phyloP scores from a whole-genome alignment of 2,329 filamentous ascomycete genomes.

The Pseudogymnoascus sp. region DNA sequence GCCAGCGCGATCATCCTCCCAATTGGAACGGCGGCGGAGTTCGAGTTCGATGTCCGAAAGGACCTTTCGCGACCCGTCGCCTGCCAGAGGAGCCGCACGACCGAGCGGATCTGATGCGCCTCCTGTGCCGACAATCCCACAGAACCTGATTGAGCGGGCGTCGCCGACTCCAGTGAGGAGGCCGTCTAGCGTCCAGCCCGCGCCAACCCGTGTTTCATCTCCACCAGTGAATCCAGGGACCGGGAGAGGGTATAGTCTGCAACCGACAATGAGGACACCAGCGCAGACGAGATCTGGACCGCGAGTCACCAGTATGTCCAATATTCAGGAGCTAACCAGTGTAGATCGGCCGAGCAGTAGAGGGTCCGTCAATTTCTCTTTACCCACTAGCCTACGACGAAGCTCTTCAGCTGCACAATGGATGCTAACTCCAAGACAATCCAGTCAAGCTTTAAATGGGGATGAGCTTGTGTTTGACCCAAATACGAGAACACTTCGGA shows the following conservation, averaged over 20 bases:
- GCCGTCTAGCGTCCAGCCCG: constrained; percentile 32
- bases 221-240: constrained; percentile 22
- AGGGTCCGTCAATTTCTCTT: constrained; percentile 45
- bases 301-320: constrained; percentile 17
- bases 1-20: constrained; percentile 31
- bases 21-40: constrained; percentile 59
- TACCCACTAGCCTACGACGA: constrained; percentile 34
- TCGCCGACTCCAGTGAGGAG: constrained; percentile 20
- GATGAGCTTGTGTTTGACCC: constrained; percentile 52
- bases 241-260: constrained; percentile 25
- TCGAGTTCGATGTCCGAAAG: constrained; percentile 79
- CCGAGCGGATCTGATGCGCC: constrained; percentile 44
- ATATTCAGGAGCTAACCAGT: constrained; percentile 33
- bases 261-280: constrained; percentile 18
- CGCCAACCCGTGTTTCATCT: constrained; percentile 23
- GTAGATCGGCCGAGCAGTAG: constrained; percentile 34
- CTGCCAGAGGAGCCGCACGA: constrained; percentile 36
- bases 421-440: constrained; percentile 25
- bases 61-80: constrained; percentile 75
- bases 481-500: constrained; percentile 57
- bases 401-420: constrained; percentile 22
- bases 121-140: constrained; percentile 67
- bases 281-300: constrained; percentile 18
- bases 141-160: constrained; percentile 29
- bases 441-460: constrained; percentile 25